Base-by-base conservation (phyloP, 176 grass and related monocot genomes). In the Chrysopogon serrulatus region DNA sequence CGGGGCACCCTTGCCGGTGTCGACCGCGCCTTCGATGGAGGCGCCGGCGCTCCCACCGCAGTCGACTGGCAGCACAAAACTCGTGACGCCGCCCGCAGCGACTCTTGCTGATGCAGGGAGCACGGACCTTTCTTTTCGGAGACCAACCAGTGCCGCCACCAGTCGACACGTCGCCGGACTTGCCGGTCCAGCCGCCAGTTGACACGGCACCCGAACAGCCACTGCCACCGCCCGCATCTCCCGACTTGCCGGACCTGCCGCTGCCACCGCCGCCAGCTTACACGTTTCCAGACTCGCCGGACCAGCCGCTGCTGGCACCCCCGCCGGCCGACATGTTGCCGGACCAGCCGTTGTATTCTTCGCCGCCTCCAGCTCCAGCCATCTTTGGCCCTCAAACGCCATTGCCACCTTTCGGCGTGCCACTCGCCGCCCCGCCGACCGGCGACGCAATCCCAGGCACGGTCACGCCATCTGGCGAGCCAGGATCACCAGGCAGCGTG, bases 111-210 rank as follows among this genome's bases (percentile, higher is more conserved):
- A 54, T 18, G n/a, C 78, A 5, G 84, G 83, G 53, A 75, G 77
- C 78, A 62, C 77, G 53, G 78, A 77, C 43, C 43, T 63, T 65
- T 6, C 34, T 65, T 43, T 82, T 76, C 33, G 83, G 78, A 4
- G 88, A 82, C 78, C 83, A 65, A 9, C 60, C 48, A 19, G 65
- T 72, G 23, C 27, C 81, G 69, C 73, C 83, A 2, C 78, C 88
- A 3, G 2, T 10, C 9, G 88, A 83, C 73, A 48, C 79, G 12
- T 10, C 62, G 53, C 74, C 84, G 0, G 57, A 73, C 84, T 66
- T 64, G 8, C 73, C 85, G 18, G 31, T 1, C 49, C 79, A 74
- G 32, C 84, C 79, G 6, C 82, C 88, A 24, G 68, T 65, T 59
- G 64, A 76, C 73, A 53, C 74, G 28, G 61, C 45, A 18, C 49